phyloP scores from a whole-genome alignment of 2,329 filamentous ascomycete genomes.

The Emmonsiellopsis sp. region DNA sequence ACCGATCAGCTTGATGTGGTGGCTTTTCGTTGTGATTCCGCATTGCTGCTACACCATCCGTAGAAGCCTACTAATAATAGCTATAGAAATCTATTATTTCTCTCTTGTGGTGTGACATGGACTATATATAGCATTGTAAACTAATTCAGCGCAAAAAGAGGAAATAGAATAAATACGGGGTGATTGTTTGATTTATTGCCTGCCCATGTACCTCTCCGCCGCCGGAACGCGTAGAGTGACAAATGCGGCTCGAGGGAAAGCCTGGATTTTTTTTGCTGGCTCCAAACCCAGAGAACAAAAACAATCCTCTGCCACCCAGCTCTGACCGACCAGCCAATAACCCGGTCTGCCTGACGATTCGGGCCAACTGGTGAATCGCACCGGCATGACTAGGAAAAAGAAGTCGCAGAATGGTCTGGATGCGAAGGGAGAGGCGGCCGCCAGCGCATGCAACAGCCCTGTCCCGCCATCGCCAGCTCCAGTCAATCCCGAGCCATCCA shows the following conservation, averaged over 20 bases:
- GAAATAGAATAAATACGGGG: no score
- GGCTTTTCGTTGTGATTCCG: no score
- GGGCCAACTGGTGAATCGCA: background rate
- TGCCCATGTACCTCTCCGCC: no score
- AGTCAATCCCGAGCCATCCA: background rate
- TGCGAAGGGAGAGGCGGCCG: conserved; percentile 1
- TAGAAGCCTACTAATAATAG: no score
- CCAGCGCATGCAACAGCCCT: background rate
- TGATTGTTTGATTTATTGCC: no score
- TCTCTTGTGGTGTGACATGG: no score
- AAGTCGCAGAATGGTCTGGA: conserved; percentile 10
- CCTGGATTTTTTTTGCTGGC: background rate
- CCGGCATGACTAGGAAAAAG: conserved; percentile 12
- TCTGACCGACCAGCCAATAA: background rate
- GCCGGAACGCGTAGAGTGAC: no score
- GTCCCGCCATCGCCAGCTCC: conserved; percentile 3
- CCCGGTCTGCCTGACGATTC: background rate
- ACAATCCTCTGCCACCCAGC: background rate
- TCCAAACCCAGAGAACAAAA: background rate
- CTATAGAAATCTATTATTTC: no score
- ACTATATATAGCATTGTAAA: no score
- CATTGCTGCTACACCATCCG: no score
- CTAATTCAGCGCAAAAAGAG: no score
- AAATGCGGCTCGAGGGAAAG: background rate
- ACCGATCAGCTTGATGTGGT: no score